Percentiles rank a stretch among this genome's conserved stretches.
phyloP scores from a whole-genome alignment of 768 basidiomycete genomes.

The Psilocybe azurescens region DNA sequence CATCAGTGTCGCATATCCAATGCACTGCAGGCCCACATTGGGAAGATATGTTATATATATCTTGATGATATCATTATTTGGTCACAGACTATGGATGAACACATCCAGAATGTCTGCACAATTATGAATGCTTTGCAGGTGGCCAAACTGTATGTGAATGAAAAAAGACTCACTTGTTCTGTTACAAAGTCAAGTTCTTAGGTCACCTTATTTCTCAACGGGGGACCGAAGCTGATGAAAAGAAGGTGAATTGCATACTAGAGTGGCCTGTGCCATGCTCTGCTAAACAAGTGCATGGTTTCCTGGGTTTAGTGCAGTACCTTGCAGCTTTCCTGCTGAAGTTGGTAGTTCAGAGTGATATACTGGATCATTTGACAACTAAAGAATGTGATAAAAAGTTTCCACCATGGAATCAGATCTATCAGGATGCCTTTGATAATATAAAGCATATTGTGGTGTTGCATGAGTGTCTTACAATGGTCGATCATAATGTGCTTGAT shows the following conservation, averaged over 20 bases:
- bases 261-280: constrained; percentile 31
- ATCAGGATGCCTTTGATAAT: constrained; percentile 16
- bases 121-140: constrained; percentile 13
- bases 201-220: constrained; percentile 41
- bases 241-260: constrained; percentile 31
- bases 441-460: constrained; percentile 18
- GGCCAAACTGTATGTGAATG: constrained; percentile 13
- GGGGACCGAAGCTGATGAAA: constrained; percentile 29
- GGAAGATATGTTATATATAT: constrained; percentile 30
- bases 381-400: constrained; percentile 18
- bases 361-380: constrained; percentile 8
- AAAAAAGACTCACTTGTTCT: constrained; percentile 25
- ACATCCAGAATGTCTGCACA: constrained; percentile 4
- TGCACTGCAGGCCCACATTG: constrained; percentile 36
- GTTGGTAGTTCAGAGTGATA: constrained; percentile 2
- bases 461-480: constrained; percentile 18
- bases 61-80: constrained; percentile 32
- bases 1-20: constrained; percentile 31
- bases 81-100: constrained; percentile 22
- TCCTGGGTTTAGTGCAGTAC: constrained; percentile 25
- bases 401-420: constrained; percentile 3
- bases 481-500: constrained; percentile 12
- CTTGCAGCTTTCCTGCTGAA: constrained; percentile 18
- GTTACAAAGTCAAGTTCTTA: constrained; percentile 31
- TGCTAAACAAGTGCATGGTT: constrained; percentile 13